Evolutionary conservation across 139 green algal species (phyloP), one percentile per base, ranked within the genome.

Genomic region (Chlorella sp.): DNA sequence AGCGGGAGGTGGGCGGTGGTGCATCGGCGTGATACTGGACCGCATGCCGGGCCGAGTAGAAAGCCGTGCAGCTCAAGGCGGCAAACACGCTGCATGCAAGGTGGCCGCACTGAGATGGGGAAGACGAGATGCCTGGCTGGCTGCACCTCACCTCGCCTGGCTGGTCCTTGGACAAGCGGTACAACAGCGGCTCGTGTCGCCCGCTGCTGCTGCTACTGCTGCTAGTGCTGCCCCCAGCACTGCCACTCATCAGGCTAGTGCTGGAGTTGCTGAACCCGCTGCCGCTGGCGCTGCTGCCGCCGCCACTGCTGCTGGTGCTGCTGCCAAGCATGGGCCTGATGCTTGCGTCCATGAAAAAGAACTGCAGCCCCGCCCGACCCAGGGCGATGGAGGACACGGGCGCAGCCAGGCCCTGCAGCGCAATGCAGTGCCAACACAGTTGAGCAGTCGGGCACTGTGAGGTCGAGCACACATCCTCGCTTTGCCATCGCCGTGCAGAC

Each of bases 211-310:
- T 21, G 21, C 69, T 30, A 41, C 72, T 79, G n/a, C 72, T 79
- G n/a, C 39, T 39, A 51, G 23, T 51, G 30, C 72, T 63, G 44
- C 47, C 23, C 41, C 41, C 21, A 9, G 7, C 44, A 51, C 7
- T 87, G 84, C 71, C 96, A 93, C 30, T 85, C 57, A 0, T 90
- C 90, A 89, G 96, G 89, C 6, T 89, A 89, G 30, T 84, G 57
- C 62, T 90, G 47, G 17, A 88, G 75, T 0, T 78, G 84, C 36
- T 56, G 3, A 15, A 15, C 9, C 34, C 69, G 34, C 44, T 9
- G 28, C 73, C 7, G 5, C 75, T 69, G 74, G 55, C 18, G 36
- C 41, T n/a, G 28, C 41, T 28, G 28, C 26, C 1, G 41, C 32
- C n/a, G n/a, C n/a, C n/a, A n/a, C n/a, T n/a, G n/a, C n/a, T n/a